phyloP scores from a whole-genome alignment of 139 green algal genomes.

The Chlorella sp. region DNA sequence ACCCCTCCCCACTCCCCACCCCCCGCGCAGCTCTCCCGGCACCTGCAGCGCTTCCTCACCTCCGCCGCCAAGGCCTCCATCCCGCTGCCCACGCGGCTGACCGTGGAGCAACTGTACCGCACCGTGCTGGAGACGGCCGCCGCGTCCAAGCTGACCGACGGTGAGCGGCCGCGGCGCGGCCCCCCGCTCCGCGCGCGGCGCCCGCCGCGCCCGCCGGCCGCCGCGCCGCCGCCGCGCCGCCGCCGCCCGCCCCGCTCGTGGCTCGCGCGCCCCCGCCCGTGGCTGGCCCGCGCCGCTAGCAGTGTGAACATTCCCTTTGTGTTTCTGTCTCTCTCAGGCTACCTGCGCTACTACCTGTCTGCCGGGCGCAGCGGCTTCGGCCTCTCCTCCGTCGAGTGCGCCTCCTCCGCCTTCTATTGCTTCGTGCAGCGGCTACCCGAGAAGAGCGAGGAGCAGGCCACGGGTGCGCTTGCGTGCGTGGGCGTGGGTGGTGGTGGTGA shows the following conservation, averaged over 20 bases:
- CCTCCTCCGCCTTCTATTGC: constrained; percentile 63
- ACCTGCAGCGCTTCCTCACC: constrained; percentile 61
- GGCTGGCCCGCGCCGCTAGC: no score
- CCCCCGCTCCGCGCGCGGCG: no score
- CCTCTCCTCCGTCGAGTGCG: constrained; percentile 42
- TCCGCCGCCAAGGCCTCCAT: constrained; percentile 63
- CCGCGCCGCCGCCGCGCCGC: no score
- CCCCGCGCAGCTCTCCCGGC: constrained; percentile 66
- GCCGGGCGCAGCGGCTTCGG: constrained; percentile 72
- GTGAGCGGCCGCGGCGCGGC: no score
- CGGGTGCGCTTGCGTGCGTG: no score
- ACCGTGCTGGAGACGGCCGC: constrained; percentile 82
- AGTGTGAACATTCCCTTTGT: no score
- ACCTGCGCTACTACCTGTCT: constrained; percentile 70
- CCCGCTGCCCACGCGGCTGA: constrained; percentile 31
- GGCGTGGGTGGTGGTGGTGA: no score
- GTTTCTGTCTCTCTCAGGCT: constrained; percentile 28
- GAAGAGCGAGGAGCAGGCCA: background rate
- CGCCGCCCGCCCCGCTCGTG: no score
- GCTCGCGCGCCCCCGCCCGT: no score
- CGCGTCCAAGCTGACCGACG: constrained; percentile 66
- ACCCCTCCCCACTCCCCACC: no score
- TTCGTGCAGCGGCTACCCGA: constrained; percentile 25
- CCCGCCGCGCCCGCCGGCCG: no score
- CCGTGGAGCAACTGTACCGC: constrained; percentile 51